Evolutionary conservation across 2,329 filamentous ascomycete species (phyloP).

Genomic region (Lachnellula suecica): DNA sequence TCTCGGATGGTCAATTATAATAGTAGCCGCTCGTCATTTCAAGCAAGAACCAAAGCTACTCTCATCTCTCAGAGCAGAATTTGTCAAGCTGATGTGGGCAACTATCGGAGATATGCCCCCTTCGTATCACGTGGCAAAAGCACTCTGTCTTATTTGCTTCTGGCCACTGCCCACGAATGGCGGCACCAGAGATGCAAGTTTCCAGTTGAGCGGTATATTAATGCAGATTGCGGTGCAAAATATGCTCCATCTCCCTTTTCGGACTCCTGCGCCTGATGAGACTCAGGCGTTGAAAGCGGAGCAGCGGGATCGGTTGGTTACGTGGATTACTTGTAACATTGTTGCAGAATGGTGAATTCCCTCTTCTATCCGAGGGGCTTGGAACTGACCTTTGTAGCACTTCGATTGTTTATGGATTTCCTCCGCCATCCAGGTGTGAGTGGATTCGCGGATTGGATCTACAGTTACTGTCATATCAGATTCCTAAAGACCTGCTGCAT

Average conservation of each 20-base stretch:
- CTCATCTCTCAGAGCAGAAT: constrained; percentile 11
- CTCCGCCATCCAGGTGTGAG: constrained; percentile 60
- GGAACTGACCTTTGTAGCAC: constrained; percentile 43
- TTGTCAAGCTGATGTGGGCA: constrained; percentile 20
- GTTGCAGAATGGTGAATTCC: constrained; percentile 58
- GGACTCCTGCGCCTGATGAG: constrained; percentile 23
- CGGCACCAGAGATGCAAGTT: constrained; percentile 25
- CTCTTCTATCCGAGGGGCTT: too few species aligned
- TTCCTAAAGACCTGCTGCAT: constrained; percentile 50
- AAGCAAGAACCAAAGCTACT: constrained; percentile 52
- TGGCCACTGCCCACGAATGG: constrained; percentile 30
- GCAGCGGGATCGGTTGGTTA: constrained; percentile 55
- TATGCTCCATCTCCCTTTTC: constrained; percentile 25
- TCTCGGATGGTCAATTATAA: constrained; percentile 68
- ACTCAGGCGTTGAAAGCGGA: constrained; percentile 14
- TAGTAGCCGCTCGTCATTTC: constrained; percentile 60
- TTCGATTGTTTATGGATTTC: constrained; percentile 67
- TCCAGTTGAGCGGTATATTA: constrained; percentile 29
- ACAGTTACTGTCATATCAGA: constrained; percentile 41
- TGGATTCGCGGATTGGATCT: constrained; percentile 50
- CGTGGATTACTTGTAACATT: constrained; percentile 68
- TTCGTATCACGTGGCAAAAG: constrained; percentile 22
- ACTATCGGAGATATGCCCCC: constrained; percentile 21
- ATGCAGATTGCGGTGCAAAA: constrained; percentile 30
- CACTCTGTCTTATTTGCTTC: constrained; percentile 27